Conservation (phyloP, 2,329 filamentous ascomycete species). For the Trichoderma breve region DNA sequence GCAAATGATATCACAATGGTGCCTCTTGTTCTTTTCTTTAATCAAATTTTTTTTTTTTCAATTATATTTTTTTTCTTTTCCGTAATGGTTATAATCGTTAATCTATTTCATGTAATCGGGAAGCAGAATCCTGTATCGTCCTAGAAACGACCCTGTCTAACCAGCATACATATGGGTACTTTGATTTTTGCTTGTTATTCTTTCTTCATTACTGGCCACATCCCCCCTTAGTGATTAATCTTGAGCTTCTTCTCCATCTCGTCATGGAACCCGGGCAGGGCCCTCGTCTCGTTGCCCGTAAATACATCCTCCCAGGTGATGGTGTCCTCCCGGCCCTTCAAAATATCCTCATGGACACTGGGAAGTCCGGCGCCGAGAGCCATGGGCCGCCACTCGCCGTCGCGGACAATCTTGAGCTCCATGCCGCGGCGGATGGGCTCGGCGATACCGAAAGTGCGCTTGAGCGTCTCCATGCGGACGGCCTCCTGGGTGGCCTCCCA, state of each 20-base stretch:
- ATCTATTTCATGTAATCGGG: neutral
- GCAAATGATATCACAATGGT: neutral
- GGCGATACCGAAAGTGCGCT: conserved; percentile 84
- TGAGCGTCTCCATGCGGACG: conserved; percentile 83
- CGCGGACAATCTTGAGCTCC: conserved; percentile 86
- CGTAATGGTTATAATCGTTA: neutral
- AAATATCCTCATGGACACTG: conserved; percentile 84
- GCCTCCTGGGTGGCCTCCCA: conserved; percentile 89
- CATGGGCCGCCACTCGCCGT: conserved; percentile 76
- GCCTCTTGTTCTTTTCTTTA: neutral
- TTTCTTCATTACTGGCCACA: neutral
- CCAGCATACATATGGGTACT: neutral
- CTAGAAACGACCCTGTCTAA: neutral
- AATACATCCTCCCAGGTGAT: conserved; percentile 95
- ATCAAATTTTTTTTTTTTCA: neutral
- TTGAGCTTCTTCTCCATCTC: conserved; percentile 92
- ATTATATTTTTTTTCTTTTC: neutral
- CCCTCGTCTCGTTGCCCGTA: conserved; percentile 71
- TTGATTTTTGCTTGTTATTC: neutral
- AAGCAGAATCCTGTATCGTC: neutral
- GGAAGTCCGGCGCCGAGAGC: conserved; percentile 60
- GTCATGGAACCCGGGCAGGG: conserved; percentile 72
- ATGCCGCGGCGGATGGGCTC: conserved; percentile 91
- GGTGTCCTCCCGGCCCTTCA: conserved; percentile 73
- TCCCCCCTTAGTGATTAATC: conserved; percentile 48